Base-by-base conservation (phyloP, 495 filamentous ascomycete genomes). In the Parathielavia hyrcaniae region DNA sequence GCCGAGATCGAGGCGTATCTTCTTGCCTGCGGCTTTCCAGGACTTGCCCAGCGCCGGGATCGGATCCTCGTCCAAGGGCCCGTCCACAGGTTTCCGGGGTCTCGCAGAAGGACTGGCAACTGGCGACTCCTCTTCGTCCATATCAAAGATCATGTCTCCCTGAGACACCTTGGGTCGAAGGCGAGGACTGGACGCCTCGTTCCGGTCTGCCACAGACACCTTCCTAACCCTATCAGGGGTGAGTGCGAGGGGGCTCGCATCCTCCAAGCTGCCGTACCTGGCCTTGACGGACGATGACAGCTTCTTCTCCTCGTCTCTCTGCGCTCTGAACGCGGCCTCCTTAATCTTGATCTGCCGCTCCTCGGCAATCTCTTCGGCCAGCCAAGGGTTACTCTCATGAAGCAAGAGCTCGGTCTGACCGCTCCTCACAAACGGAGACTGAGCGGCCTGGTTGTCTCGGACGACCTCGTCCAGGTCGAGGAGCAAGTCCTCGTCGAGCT, bases 71-170 rank as follows among this genome's bases (percentile, higher is more conserved):
- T 62, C 63, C 30, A 58, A 7, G 2, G 40, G 12, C 17, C 35
- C 30, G n/a, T 58, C 53, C 9, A 22, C 38, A 3, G 50, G 22
- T 43, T 59, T 64, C 16, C 41, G 56, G 12, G 66, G 52, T 26
- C 56, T 60, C n/a, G 55, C 4, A 4, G 60, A 49, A 9, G 68
- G 65, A 20, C 71, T 69, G 30, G 46, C 32, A 10, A 54, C 19
- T 0, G 58, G 51, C 9, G 62, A 57, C 12, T 68, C 76, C 41
- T 89, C 90, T n/a, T 92, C 90, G 56, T 96, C 91, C 89, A 96
- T 96, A 58, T 90, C 85, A 65, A 96, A 96, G 75, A 96, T 93
- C 39, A 96, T 75, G 60, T 96, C 90, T n/a, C 75, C 73, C 2
- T 76, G 71, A 0, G 86, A 90, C 20, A 76, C 78, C 59, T 81